Evolutionary conservation across 495 filamentous ascomycete genomes (phyloP).

Genomic region (Lasiosphaeriaceae sp.): DNA sequence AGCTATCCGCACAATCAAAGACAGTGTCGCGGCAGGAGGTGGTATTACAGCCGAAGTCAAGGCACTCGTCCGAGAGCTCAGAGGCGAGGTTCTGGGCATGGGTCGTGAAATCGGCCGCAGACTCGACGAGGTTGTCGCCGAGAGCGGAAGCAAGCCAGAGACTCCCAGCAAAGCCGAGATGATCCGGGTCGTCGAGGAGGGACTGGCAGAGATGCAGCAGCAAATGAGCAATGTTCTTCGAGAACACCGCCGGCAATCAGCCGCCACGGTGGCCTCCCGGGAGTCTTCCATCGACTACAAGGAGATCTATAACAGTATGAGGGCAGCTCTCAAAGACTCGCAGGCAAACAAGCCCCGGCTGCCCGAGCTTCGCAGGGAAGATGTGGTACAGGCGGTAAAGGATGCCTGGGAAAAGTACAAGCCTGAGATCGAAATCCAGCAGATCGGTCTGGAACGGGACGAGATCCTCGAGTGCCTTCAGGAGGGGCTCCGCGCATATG

Average conservation of each 20-base stretch:
- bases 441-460: constrained; percentile 82
- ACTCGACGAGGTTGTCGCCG: constrained; percentile 62
- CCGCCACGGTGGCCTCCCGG: constrained; percentile 24
- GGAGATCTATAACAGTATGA: constrained; percentile 77
- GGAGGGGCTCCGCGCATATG: constrained; percentile 76
- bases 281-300: constrained; percentile 57
- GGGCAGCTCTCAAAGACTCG: constrained; percentile 68
- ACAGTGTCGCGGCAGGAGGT: constrained; percentile 78
- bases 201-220: constrained; percentile 71
- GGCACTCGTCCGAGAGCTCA: constrained; percentile 78
- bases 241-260: constrained; percentile 68
- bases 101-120: constrained; percentile 80
- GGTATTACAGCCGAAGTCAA: constrained; percentile 88
- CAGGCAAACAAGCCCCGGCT: constrained; percentile 45
- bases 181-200: constrained; percentile 69
- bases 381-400: constrained; percentile 77
- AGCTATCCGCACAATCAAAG: constrained; percentile 77
- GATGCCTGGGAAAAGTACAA: constrained; percentile 91
- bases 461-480: constrained; percentile 81
- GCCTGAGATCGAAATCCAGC: constrained; percentile 84
- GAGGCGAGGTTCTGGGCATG: constrained; percentile 92
- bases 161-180: constrained; percentile 64
- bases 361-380: constrained; percentile 57
- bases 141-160: constrained; percentile 43
- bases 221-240: constrained; percentile 72